Base-by-base conservation (phyloP, 2,329 filamentous ascomycete genomes). In the Myriosclerotinia curreyana region DNA sequence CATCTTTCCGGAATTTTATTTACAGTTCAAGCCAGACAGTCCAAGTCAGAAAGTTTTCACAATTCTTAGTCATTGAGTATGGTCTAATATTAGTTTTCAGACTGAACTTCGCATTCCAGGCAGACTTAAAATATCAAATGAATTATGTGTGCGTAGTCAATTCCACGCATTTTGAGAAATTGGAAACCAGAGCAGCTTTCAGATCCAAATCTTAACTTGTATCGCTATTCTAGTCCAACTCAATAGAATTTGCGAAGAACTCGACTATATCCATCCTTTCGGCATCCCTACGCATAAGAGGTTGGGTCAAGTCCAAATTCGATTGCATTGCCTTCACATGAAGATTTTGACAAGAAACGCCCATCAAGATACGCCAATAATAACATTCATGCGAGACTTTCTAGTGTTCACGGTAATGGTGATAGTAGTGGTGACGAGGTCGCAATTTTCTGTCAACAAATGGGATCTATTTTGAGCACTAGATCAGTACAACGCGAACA, bases 241-340 rank as follows among this genome's bases (percentile, higher is more conserved):
- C 28, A 31, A 31, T 31, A 31, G 28, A 31, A 31, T 6, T 31
- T 44, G 15, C 17, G 20, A 44, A 20, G 17, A 44, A 17, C 11
- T 61, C 36, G 20, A 34, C 22, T 12, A 17, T 22, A 46, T 34
- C 2, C 17, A 34, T 11, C 9, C n/a, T 4, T 8, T 15, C 0
- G 1, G 1, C 12, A 34, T 22, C 5, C 4, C 2, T 14, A 36
- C n/a, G 0, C 20, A 36, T 17, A 12, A 28, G 11, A 2, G 1
- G 2, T 2, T 7, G 1, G 7, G 1, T 5, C 14, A 2, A 46
- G 1, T 25, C 22, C 2, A 17, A 11, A 36, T 17, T 3, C 2
- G 2, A 5, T 34, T 11, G 6, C 25, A 15, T 9, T 14, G 1
- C 20, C 12, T 58, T 1, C 42, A 3, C 6, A 12, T 15, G 22